These are phyloP conservation scores for Jacaranda copaia DNA, from an alignment of 257 asterid genomes.

Conservation along the genomic window DNA sequence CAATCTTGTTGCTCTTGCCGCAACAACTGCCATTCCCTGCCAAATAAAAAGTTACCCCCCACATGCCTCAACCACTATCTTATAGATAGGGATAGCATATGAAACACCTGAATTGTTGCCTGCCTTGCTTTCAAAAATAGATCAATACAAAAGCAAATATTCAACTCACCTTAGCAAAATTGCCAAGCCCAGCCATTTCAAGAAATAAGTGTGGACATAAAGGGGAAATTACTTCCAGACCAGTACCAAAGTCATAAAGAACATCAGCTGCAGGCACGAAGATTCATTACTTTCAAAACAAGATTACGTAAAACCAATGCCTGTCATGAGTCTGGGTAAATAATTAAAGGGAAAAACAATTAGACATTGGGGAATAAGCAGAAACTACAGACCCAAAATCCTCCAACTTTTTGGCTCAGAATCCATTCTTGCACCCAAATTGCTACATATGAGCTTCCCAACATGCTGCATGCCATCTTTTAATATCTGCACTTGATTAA, in stretches of 20 bases:
- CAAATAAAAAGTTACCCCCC: slow-evolving; percentile 40
- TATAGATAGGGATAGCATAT: slow-evolving; percentile 13
- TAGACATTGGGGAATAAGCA: slow-evolving; percentile 3
- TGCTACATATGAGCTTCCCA: slow-evolving; percentile 94
- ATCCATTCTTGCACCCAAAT: slow-evolving; percentile 97
- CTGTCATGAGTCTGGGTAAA: background rate
- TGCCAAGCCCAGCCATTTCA: slow-evolving; percentile 98
- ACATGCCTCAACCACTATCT: slow-evolving; percentile 11
- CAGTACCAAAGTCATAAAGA: slow-evolving; percentile 93
- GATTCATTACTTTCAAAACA: slow-evolving; percentile 35
- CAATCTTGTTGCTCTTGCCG: slow-evolving; percentile 98
- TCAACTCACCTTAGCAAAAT: slow-evolving; percentile 84
- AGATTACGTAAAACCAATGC: slow-evolving; percentile 15
- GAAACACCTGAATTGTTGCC: background rate
- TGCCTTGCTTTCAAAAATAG: background rate
- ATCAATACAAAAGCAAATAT: slow-evolving; percentile 15
- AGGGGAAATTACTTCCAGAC: slow-evolving; percentile 94
- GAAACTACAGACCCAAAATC: slow-evolving; percentile 68
- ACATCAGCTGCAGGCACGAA: slow-evolving; percentile 82
- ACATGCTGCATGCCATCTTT: slow-evolving; percentile 99
- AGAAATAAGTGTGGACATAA: slow-evolving; percentile 97
- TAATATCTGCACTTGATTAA: slow-evolving; percentile 61
- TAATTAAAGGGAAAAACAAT: slow-evolving; percentile 12
- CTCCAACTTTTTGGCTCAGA: slow-evolving; percentile 99
- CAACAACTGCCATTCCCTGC: slow-evolving; percentile 99